Conservation (phyloP, 768 basidiomycete species). For the Coprinellus micaceus region DNA sequence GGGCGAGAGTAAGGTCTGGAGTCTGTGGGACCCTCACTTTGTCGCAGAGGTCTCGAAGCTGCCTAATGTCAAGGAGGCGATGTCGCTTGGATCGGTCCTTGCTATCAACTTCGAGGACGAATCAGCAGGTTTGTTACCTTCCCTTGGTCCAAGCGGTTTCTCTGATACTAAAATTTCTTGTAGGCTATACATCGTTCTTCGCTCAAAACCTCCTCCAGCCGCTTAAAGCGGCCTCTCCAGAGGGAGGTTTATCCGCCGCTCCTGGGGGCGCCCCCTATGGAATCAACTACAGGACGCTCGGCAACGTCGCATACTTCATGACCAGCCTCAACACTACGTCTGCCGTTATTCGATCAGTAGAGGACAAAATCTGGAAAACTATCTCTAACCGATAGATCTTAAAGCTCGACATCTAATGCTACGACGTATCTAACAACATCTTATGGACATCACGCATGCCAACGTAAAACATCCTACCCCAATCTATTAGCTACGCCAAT, state of each 20-base stretch:
- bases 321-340: slow-evolving; percentile 73
- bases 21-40: slow-evolving; percentile 82
- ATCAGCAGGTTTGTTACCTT: slow-evolving; percentile 42
- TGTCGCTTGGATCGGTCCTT: slow-evolving; percentile 86
- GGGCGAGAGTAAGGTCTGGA: slow-evolving; percentile 54
- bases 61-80: slow-evolving; percentile 62
- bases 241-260: slow-evolving; percentile 33
- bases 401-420: too few species aligned
- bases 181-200: slow-evolving; percentile 59
- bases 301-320: slow-evolving; percentile 92
- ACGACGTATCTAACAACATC: too few species aligned
- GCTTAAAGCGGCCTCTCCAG: slow-evolving; percentile 34
- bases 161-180: neutral
- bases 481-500: slow-evolving; percentile 89
- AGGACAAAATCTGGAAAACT: slow-evolving; percentile 55
- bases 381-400: slow-evolving; percentile 20
- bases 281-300: slow-evolving; percentile 85
- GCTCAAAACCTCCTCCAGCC: slow-evolving; percentile 59
- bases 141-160: neutral
- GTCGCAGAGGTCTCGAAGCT: slow-evolving; percentile 57
- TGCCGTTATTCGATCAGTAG: slow-evolving; percentile 51
- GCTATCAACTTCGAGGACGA: slow-evolving; percentile 68
- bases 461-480: too few species aligned
- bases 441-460: too few species aligned
- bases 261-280: slow-evolving; percentile 57